phyloP scores from a whole-genome alignment of 106 monocot species.

The Phalaenopsis equestris region DNA sequence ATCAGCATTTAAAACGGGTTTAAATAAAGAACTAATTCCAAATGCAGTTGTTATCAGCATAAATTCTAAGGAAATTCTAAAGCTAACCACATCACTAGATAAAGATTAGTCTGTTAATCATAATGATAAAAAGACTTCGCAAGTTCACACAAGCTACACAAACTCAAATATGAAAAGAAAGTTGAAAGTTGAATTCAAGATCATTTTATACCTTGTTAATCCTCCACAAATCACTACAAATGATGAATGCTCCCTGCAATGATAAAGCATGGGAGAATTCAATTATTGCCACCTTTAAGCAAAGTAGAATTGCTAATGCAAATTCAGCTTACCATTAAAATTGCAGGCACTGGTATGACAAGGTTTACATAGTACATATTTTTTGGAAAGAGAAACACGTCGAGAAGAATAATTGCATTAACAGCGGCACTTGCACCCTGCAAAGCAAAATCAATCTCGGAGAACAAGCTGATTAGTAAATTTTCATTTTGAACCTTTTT shows the following conservation, averaged over 20 bases:
- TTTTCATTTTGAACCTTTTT: neutral
- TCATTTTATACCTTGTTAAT: constrained; percentile 38
- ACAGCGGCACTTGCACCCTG: constrained; percentile 96
- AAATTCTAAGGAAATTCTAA: too few relatives aligned
- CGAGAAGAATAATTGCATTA: constrained; percentile 82
- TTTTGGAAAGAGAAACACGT: constrained; percentile 79
- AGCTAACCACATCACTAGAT: too few relatives aligned
- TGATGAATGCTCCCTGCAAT: constrained; percentile 51
- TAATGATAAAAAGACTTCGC: neutral
- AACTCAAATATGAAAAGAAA: neutral
- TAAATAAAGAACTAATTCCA: too few relatives aligned
- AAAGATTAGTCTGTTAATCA: too few relatives aligned
- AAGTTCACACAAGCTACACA: neutral
- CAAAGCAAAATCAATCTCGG: neutral
- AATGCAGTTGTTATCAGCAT: too few relatives aligned
- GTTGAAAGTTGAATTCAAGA: neutral
- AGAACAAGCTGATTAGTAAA: neutral
- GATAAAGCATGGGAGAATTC: neutral
- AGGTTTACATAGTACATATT: constrained; percentile 59
- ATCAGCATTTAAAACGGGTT: too few relatives aligned
- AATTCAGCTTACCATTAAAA: constrained; percentile 51
- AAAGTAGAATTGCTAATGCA: neutral
- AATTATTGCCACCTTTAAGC: neutral
- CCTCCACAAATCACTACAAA: constrained; percentile 57
- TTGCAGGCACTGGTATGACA: constrained; percentile 72